Evolutionary conservation across 139 green algal species (phyloP).

Genomic region (Tetradesmus lagerheimii): DNA sequence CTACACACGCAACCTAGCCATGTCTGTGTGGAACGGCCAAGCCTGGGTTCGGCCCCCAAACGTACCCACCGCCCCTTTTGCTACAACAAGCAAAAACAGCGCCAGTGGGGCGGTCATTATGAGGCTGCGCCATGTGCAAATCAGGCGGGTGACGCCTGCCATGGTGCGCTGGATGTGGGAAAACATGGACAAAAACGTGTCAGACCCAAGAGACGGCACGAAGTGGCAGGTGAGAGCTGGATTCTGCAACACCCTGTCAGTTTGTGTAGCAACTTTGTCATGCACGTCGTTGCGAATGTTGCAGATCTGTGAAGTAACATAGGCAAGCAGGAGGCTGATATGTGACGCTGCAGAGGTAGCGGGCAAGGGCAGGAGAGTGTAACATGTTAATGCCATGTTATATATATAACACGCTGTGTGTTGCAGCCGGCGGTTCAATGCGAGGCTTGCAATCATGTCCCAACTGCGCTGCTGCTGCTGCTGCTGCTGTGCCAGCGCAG

Average conservation of each 20-base stretch:
- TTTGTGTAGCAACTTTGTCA: too few species aligned
- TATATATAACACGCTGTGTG: too few species aligned
- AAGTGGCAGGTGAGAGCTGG: background rate
- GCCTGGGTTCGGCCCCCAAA: background rate
- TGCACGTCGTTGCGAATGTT: too few species aligned
- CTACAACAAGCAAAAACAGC: background rate
- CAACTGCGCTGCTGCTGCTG: background rate
- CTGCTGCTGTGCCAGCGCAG: background rate
- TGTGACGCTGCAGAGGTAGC: too few species aligned
- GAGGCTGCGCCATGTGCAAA: background rate
- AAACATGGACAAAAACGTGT: background rate
- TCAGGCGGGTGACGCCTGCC: background rate
- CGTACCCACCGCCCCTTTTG: background rate
- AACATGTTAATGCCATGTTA: too few species aligned
- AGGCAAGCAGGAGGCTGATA: too few species aligned
- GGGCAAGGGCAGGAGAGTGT: too few species aligned
- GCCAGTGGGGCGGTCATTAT: background rate
- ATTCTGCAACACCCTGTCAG: background rate
- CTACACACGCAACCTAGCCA: background rate
- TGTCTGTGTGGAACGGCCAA: background rate
- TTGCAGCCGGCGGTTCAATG: too few species aligned
- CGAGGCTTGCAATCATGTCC: too few species aligned
- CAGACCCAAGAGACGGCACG: background rate
- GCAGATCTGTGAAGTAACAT: too few species aligned
- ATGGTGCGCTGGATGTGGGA: slow-evolving; percentile 28